phyloP scores from a whole-genome alignment of 2,329 filamentous ascomycete species.

The Ophiostoma triangulosporum region DNA sequence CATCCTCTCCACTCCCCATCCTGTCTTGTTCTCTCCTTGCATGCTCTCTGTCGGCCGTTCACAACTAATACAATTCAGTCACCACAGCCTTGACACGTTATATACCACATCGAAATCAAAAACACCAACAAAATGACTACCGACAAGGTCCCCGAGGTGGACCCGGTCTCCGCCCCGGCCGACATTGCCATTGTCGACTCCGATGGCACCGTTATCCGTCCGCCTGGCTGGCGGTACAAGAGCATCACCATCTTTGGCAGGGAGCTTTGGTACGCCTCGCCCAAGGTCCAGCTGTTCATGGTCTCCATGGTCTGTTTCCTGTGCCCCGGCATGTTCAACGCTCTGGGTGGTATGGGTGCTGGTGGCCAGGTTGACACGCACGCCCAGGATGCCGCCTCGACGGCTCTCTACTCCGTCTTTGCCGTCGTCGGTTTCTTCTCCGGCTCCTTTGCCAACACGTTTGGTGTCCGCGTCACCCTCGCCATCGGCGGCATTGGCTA shows the following conservation, averaged over 20 bases:
- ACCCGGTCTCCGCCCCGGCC: not conserved
- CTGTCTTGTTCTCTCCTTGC: too few species aligned
- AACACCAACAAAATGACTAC: conserved; percentile 6
- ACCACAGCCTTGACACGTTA: not conserved
- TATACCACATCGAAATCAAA: not conserved
- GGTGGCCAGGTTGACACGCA: conserved; percentile 16
- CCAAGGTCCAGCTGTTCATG: conserved; percentile 56
- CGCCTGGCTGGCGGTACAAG: conserved; percentile 55
- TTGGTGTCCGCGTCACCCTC: conserved; percentile 56
- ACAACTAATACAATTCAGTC: too few species aligned
- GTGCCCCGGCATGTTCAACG: conserved; percentile 25
- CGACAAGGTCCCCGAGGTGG: conserved; percentile 10
- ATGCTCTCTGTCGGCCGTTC: too few species aligned
- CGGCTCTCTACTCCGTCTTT: conserved; percentile 36
- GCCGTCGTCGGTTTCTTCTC: conserved; percentile 55
- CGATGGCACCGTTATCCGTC: conserved; percentile 20
- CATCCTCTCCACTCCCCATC: too few species aligned
- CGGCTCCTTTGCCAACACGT: conserved; percentile 63
- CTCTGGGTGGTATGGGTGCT: conserved; percentile 17
- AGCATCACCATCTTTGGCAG: conserved; percentile 38
- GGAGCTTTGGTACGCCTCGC: conserved; percentile 59
- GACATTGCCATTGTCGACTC: conserved; percentile 3
- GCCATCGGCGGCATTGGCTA: conserved; percentile 65
- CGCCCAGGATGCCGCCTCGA: conserved; percentile 22
- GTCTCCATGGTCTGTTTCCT: conserved; percentile 52